Evolutionary conservation across 495 filamentous ascomycete genomes (phyloP).

Genomic region (Penicillium diatomitis): DNA sequence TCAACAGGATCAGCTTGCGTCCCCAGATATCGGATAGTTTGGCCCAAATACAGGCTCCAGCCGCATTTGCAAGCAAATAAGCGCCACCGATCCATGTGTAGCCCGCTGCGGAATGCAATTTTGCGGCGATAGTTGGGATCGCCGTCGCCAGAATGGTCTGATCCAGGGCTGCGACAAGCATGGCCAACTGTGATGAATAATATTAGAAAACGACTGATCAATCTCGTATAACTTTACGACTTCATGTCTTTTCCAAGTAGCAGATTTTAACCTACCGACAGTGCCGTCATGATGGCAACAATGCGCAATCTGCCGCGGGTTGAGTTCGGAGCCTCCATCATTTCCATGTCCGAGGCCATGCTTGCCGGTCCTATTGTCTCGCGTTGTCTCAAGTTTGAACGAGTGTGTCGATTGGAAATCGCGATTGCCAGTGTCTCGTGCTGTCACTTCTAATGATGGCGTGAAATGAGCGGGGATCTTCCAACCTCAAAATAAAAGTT

Average conservation of each 20-base stretch:
- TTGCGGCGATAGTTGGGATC: constrained; percentile 47
- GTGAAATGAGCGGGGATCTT: no score
- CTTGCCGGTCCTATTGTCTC: background rate
- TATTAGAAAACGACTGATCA: background rate
- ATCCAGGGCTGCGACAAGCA: constrained; percentile 55
- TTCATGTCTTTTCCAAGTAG: no score
- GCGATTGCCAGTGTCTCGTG: no score
- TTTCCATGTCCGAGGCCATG: constrained; percentile 12
- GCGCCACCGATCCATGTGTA: constrained; percentile 62
- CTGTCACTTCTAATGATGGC: no score
- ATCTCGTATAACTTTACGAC: background rate
- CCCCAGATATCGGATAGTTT: constrained; percentile 56
- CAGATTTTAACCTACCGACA: constrained; percentile 11
- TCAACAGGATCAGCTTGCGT: constrained; percentile 43
- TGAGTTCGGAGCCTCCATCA: constrained; percentile 6
- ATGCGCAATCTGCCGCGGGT: constrained; percentile 14
- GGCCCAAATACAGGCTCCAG: constrained; percentile 46
- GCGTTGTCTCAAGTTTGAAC: no score
- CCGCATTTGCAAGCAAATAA: constrained; percentile 48
- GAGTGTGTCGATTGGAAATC: no score
- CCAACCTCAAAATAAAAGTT: no score
- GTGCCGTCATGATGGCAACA: constrained; percentile 18
- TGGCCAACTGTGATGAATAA: constrained; percentile 1
- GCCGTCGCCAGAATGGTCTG: constrained; percentile 55
- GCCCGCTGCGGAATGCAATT: constrained; percentile 50